Evolutionary conservation across 2,329 filamentous ascomycete genomes (phyloP), one percentile per base, ranked within the genome.

Genomic region (Fusarium lyarnte): DNA sequence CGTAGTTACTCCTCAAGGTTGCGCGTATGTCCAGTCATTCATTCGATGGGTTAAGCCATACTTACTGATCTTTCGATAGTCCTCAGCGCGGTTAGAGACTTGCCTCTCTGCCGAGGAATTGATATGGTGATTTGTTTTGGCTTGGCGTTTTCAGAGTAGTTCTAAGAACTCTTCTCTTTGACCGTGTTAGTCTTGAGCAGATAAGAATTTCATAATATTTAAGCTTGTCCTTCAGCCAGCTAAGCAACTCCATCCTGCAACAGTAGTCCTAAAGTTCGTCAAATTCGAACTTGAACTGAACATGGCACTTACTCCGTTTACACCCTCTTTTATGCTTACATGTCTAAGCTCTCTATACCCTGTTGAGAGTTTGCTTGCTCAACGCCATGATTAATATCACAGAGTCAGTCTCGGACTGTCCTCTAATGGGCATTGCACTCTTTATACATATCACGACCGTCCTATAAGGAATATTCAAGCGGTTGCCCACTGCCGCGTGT

Each of bases 1-100:
- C 38, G 86, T 87, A 23, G 83, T 85, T 9, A 90, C 88, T 36
- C 87, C 88, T 8, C 81, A 84, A 59, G 88, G 88, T 38, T 90
- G 88, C 85, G 88, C 82, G 88, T 90, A 77, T 73, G 87, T 83
- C 25, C 25, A 25, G 25, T 25, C 25, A 25, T 25, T 25, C 35
- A 9, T 29, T 49, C 16, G 11, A 35, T 38, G 6, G 16, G 27
- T n/a, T 31, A 13, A 33, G 29, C 33, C 23, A 36, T 41, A 12
- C 16, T 35, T 25, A 43, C 58, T 71, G 21, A 71, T 49, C 25
- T 23, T 58, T 27, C 19, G 4, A 38, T 33, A 76, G 74, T 27
- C 74, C 74, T 29, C 66, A 63, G 60, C 74, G 74, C 42, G 70
- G 72, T 21, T 76, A 63, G 54, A 29, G 10, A n/a, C 16, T 46